Base-by-base conservation (phyloP, 2,329 filamentous ascomycete species). In the Botrytis medusae region DNA sequence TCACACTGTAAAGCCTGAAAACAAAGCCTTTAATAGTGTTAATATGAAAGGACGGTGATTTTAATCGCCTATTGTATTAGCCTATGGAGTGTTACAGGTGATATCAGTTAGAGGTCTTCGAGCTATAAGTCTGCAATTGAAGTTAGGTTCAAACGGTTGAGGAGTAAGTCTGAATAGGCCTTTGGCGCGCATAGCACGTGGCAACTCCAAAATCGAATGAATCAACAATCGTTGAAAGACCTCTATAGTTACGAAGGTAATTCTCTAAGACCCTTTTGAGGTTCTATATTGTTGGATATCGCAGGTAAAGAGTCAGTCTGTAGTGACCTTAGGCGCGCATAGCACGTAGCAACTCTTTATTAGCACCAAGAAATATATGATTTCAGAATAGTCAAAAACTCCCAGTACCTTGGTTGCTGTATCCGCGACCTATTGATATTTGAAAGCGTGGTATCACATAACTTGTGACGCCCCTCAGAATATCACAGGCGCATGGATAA, bases 401-500 rank as follows among this genome's bases (percentile, higher is more conserved):
- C 14, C 18, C 57, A 59, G 57, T 59, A 59, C 57, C 57, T 59
- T 59, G 57, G 57, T 59, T 59, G 57, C 57, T 59, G 57, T 59
- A 59, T 34, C 57, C 57, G 57, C 29, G 57, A 59, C 57, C 57
- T 34, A 59, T 59, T 59, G 57, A 32, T 59, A 59, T 59, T 59
- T 59, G 29, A 20, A 20, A 32, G 57, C 29, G 57, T 59, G 59
- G 59, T 60, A 60, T 60, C 59, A 60, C 59, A 12, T 37, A 37
- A 37, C 22, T 12, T 37, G 32, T 60, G 59, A 60, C 18, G 59
- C 59, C 59, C 59, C 59, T 60, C 59, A 37, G 22, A 60, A 60
- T 60, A 60, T 37, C 59, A 60, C 59, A 60, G 59, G 59, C 59
- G 59, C 32, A 60, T 59, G 59, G 59, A 57, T 60, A 37, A 60